Evolutionary conservation across 2,329 filamentous ascomycete species (phyloP), one percentile per base, ranked within the genome.

Genomic region (Diplodia corticola): DNA sequence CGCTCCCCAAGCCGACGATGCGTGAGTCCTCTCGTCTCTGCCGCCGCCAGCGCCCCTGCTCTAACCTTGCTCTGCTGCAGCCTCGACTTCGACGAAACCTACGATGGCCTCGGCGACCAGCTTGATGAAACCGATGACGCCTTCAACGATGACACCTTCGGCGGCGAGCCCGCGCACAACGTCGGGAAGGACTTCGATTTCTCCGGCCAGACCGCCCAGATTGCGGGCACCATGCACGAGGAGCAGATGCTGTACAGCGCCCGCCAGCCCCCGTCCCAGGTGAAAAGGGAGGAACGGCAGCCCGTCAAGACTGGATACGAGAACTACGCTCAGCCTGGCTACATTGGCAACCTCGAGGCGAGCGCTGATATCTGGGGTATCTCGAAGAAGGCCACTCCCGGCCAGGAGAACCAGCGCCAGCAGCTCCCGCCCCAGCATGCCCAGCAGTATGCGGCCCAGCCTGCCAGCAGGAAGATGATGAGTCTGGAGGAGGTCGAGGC

Each of bases 131-230:
- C 91, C 22, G 91, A 94, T 74, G 95, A 99, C 82, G 92, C 86
- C 60, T 92, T 97, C 84, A 99, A 99, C 78, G 92, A 98, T 73
- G 95, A 98, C 76, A 99, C 95, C 1, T 99, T 99, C 66, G 84
- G 82, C 67, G 80, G 78, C 66, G 80, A 78, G 40, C 80, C 83
- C 33, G 82, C 77, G 63, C 77, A 80, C 72, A 78, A 84, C 71
- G 87, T 95, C 67, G 93, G 93, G 75, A 96, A 91, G 77, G 94
- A 99, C 78, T 98, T 98, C 73, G 95, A 99, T 78, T 99, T 98
- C 80, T 96, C 96, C 70, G 93, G 93, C 48, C 89, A 91, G 74
- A 99, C 95, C 6, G 93, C 93, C 67, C 88, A 93, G 78, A 91
- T 97, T 48, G 85, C 93, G 22, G 86, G 89, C 79, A 93, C 90